These are phyloP conservation scores for Boletus coccyginus DNA, from an alignment of 768 basidiomycete species.

Conservation along the genomic window DNA sequence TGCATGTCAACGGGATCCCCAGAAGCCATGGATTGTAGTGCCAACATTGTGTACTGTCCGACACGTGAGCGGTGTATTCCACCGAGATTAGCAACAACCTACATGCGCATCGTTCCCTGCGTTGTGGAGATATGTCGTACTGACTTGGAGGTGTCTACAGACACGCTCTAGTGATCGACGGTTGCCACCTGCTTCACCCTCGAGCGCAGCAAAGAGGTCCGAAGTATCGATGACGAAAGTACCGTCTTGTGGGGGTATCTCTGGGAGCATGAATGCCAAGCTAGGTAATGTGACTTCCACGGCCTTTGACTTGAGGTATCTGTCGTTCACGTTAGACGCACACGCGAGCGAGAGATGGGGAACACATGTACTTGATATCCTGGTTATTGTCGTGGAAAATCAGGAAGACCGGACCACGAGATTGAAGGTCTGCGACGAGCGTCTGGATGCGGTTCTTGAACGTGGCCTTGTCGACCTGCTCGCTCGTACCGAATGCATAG, in stretches of 20 bases:
- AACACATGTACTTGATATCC: slow-evolving; percentile 62
- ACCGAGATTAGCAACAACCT: slow-evolving; percentile 19
- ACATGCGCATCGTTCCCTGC: slow-evolving; percentile 87
- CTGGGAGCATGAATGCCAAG: slow-evolving; percentile 57
- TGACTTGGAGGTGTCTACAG: slow-evolving; percentile 61
- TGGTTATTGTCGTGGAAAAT: slow-evolving; percentile 78
- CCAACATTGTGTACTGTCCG: slow-evolving; percentile 67
- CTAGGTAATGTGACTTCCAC: slow-evolving; percentile 54
- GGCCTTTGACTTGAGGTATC: slow-evolving; percentile 49
- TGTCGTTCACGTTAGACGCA: slow-evolving; percentile 23
- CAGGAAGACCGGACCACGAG: slow-evolving; percentile 64
- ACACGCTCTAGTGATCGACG: slow-evolving; percentile 56
- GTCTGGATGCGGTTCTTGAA: slow-evolving; percentile 53
- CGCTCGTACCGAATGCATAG: slow-evolving; percentile 65
- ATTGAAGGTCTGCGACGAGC: slow-evolving; percentile 40
- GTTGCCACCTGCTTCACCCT: slow-evolving; percentile 55
- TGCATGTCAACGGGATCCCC: slow-evolving; percentile 75
- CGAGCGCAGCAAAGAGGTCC: slow-evolving; percentile 71
- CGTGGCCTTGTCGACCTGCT: slow-evolving; percentile 45
- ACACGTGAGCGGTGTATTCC: background rate
- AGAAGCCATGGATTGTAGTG: slow-evolving; percentile 66
- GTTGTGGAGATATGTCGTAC: slow-evolving; percentile 64
- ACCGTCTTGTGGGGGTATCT: slow-evolving; percentile 47
- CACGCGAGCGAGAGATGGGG: background rate
- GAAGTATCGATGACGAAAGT: slow-evolving; percentile 71